Base-by-base conservation (phyloP, 1,284 basidiomycete genomes). In the Cystobasidiaceae sp. region DNA sequence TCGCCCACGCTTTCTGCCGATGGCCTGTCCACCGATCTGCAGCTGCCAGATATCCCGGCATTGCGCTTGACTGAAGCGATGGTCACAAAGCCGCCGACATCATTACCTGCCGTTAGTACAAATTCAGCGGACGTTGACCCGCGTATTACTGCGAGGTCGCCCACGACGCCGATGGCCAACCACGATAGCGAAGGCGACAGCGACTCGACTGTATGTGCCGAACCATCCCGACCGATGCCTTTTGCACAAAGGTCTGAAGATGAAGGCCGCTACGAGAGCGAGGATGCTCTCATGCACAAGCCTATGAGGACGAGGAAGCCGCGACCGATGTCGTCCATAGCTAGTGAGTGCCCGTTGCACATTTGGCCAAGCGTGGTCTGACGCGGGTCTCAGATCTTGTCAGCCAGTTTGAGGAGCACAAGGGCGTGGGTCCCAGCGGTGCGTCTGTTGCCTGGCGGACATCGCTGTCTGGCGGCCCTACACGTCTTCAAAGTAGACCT, bases 131-230 rank as follows among this genome's bases (percentile, higher is more conserved):
- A n/a, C n/a, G n/a, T n/a, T n/a, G n/a, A n/a, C n/a, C n/a, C n/a
- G n/a, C n/a, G n/a, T n/a, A n/a, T n/a, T n/a, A n/a, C n/a, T n/a
- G n/a, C n/a, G n/a, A n/a, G n/a, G n/a, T n/a, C n/a, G n/a, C n/a
- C n/a, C n/a, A n/a, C n/a, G n/a, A n/a, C n/a, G n/a, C n/a, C 54
- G 25, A 33, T 17, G 15, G 41, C 43, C 3, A 56, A 57, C 39
- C 32, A 55, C 30, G 43, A 48, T 37, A 37, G 23, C n/a, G 48
- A 51, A 3, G 75, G 77, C 37, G 90, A 90, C 46, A 92, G 88
- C 73, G 91, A 94, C 74, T 93, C 90, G 9, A 94, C 91, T 0
- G 90, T 93, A 62, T 89, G 86, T n/a, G 89, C 87, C 1, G 78
- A 80, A 8, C 72, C 72, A 4, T 68, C 71, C n/a, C 56, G 67